Percentiles rank a stretch among this genome's conserved stretches.
Evolutionary conservation across 371 early-diverging fungal genomes (phyloP).

Genomic region (Capillidium rhysosporum): DNA sequence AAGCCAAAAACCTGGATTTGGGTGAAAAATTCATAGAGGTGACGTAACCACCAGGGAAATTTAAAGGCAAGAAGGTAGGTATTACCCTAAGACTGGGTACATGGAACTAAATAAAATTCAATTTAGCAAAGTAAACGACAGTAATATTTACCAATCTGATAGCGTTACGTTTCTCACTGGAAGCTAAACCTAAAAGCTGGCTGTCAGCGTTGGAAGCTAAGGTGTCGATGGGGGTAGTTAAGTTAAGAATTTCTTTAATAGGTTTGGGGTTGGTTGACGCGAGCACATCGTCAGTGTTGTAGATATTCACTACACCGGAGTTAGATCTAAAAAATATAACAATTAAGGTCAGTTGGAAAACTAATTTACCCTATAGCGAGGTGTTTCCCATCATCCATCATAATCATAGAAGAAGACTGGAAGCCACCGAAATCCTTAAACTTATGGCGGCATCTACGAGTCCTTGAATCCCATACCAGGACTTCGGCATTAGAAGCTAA

Average conservation of each 20-base stretch:
- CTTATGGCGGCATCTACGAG: conserved; percentile 39
- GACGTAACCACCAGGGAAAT: conserved; percentile 27
- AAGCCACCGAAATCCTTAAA: conserved; percentile 70
- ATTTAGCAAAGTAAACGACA: no score
- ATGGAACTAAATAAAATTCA: conserved; percentile 25
- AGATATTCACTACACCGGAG: conserved; percentile 76
- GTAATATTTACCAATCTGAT: conserved; percentile 27
- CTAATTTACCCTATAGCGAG: conserved; percentile 61
- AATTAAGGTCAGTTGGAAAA: no score
- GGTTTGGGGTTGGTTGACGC: conserved; percentile 32
- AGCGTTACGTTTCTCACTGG: conserved; percentile 44
- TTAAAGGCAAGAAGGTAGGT: conserved; percentile 75
- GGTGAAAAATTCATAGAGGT: conserved; percentile 62
- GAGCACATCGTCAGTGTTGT: conserved; percentile 28
- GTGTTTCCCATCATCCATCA: conserved; percentile 52
- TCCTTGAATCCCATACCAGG: conserved; percentile 47
- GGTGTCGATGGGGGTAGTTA: conserved; percentile 57
- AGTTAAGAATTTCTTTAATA: conserved; percentile 48
- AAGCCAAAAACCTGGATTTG: conserved; percentile 65
- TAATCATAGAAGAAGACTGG: conserved; percentile 38
- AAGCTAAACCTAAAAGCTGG: conserved; percentile 57
- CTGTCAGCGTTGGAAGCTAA: conserved; percentile 65
- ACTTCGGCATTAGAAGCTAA: conserved; percentile 40
- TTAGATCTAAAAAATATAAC: conserved; percentile 35
- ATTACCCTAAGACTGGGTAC: conserved; percentile 56